Evolutionary conservation across 495 filamentous ascomycete genomes (phyloP).

Genomic region (Glarea lozoyensis): DNA sequence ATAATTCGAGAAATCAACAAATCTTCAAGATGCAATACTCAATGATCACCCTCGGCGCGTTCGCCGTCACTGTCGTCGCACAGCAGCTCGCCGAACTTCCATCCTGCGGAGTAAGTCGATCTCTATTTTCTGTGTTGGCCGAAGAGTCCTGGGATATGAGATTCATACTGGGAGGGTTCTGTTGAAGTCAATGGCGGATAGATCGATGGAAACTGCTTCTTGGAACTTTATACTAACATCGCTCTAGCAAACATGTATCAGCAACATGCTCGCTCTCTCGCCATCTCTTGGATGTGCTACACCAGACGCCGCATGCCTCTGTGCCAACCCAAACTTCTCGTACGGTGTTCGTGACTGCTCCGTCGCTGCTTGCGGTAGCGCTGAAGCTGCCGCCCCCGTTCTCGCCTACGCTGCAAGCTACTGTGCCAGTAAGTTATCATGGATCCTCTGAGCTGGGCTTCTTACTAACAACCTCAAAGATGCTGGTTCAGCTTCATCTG

Average conservation of each 20-base stretch:
- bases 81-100: slow-evolving; percentile 15
- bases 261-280: slow-evolving; percentile 62
- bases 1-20: background rate
- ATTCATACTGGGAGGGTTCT: background rate
- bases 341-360: slow-evolving; percentile 79
- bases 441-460: too few species aligned
- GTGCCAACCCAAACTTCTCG: slow-evolving; percentile 55
- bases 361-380: slow-evolving; percentile 50
- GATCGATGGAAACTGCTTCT: too few species aligned
- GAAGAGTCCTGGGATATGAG: background rate
- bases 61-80: slow-evolving; percentile 11
- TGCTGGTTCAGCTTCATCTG: slow-evolving; percentile 5
- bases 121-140: background rate
- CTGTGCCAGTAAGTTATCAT: slow-evolving; percentile 12
- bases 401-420: slow-evolving; percentile 16
- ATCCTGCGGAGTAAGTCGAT: slow-evolving; percentile 19
- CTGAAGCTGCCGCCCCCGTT: slow-evolving; percentile 14
- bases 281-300: slow-evolving; percentile 48
- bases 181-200: slow-evolving; percentile 9
- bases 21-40: slow-evolving; percentile 19
- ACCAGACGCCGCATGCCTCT: slow-evolving; percentile 58
- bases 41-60: slow-evolving; percentile 9
- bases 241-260: slow-evolving; percentile 56
- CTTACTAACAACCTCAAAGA: slow-evolving; percentile 4
- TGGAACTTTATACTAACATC: too few species aligned